Conservation (phyloP, 2,329 filamentous ascomycete species). For the Xenoacremonium recifei region DNA sequence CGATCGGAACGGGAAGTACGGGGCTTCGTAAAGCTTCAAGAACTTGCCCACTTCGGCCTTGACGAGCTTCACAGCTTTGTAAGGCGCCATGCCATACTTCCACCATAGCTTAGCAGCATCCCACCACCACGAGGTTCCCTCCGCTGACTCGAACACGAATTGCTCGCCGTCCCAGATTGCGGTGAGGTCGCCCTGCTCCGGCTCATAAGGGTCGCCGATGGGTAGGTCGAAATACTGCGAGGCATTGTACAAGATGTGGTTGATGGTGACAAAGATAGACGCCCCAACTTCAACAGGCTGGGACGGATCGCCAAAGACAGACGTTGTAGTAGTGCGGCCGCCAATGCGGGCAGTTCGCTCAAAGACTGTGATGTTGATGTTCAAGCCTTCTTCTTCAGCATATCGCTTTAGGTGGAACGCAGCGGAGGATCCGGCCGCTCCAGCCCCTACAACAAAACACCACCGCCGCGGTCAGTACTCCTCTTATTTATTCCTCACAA, state of each 20-base stretch:
- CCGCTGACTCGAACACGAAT: constrained; percentile 67
- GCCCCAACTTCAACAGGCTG: constrained; percentile 83
- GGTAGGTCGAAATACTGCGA: constrained; percentile 69
- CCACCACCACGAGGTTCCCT: constrained; percentile 70
- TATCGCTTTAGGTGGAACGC: constrained; percentile 80
- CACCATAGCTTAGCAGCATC: constrained; percentile 76
- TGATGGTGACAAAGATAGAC: constrained; percentile 85
- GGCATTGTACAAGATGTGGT: constrained; percentile 77
- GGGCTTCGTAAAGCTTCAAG: constrained; percentile 74
- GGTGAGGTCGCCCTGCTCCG: constrained; percentile 54
- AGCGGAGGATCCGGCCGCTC: constrained; percentile 81
- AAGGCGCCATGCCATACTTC: constrained; percentile 80
- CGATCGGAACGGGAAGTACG: constrained; percentile 80
- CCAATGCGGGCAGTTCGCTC: constrained; percentile 77
- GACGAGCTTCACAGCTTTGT: constrained; percentile 71
- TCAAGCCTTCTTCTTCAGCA: constrained; percentile 57
- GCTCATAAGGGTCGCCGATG: constrained; percentile 43
- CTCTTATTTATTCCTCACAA: too few species aligned
- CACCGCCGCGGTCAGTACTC: too few species aligned
- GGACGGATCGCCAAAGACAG: constrained; percentile 66
- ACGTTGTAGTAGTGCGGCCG: constrained; percentile 82
- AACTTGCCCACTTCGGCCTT: constrained; percentile 71
- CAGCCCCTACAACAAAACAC: too few species aligned
- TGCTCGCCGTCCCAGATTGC: constrained; percentile 81
- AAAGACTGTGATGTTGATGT: constrained; percentile 81